Evolutionary conservation across 306 rosid species (phyloP), one percentile per base, ranked within the genome.

Genomic region (Trifolium subterraneum): DNA sequence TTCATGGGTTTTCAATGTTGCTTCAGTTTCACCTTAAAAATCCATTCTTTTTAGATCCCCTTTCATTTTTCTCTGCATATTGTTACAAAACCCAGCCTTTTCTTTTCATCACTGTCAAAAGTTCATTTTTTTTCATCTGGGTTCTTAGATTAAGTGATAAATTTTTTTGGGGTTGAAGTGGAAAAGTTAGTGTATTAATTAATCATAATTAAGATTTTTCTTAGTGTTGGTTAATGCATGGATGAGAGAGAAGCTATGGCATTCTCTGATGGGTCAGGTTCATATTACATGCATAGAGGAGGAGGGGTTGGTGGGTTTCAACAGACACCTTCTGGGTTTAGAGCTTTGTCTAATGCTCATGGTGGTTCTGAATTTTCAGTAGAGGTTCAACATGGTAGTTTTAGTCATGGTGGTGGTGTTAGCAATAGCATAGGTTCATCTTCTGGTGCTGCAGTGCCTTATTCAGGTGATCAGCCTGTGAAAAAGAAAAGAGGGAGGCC

Each of bases 191-290:
- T 23, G 51, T 74, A 14, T 73, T 64, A 59, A 82, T 72, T 79
- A 19, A 13, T 47, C 60, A 47, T 58, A 38, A 67, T 80, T 71
- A 69, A 41, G 61, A 20, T 71, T 61, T 83, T 78, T n/a, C 38
- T 67, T 63, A 71, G 88, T 94, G 10, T 67, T 60, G 55, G 89
- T 95, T 85, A 90, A 90, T 95, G 97, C 96, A 95, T 95, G 99
- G 98, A 92, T 87, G 99, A 89, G 81, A 90, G 97, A 85, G 96
- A 95, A 84, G 99, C 89, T 61, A 95, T 92, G 97, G 82, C 96
- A 81, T 78, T 92, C 78, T 81, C 97, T 78, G 93, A 90, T 60
- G 92, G 92, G 18, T 83, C 96, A 69, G 93, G 90, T 87, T 85
- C 97, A 60, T 95, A 88, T 71, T 92, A 87, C 92, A 79, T 90